These are phyloP conservation scores for Hevea brasiliensis DNA, from an alignment of 345 rosid genomes.

Conservation along the genomic window DNA sequence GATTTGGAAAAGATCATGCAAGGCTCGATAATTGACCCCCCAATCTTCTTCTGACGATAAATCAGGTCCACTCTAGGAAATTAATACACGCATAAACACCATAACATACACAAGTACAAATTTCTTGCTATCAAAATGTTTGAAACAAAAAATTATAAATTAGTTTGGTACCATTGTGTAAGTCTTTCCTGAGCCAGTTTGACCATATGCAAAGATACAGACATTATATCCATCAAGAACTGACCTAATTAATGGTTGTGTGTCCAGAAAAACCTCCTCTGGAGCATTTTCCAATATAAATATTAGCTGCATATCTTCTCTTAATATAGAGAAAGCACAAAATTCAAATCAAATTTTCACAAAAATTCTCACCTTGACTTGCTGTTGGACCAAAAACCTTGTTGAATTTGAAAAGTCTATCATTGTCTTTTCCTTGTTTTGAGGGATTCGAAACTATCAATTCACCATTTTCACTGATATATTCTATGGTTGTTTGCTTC, in stretches of 20 bases:
- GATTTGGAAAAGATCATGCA: conserved; percentile 88
- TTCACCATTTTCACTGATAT: conserved; percentile 87
- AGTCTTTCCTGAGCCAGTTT: conserved; percentile 98
- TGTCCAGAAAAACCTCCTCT: conserved; percentile 94
- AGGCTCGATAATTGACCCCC: conserved; percentile 96
- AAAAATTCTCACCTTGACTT: conserved; percentile 64
- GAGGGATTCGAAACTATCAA: conserved; percentile 78
- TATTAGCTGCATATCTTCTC: not conserved
- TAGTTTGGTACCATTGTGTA: conserved; percentile 75
- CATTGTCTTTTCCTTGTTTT: conserved; percentile 78
- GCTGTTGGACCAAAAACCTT: conserved; percentile 80
- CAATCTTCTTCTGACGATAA: conserved; percentile 74
- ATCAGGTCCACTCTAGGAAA: conserved; percentile 81
- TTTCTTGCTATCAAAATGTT: conserved; percentile 13
- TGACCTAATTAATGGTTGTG: conserved; percentile 86
- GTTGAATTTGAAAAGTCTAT: conserved; percentile 81
- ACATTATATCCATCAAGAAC: conserved; percentile 96
- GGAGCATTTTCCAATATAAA: conserved; percentile 13
- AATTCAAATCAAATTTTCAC: not conserved
- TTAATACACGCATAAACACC: too few relatives aligned
- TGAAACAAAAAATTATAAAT: conserved; percentile 10
- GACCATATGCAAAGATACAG: conserved; percentile 97
- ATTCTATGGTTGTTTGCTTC: conserved; percentile 72
- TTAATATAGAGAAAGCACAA: not conserved
- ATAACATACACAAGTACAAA: conserved; percentile 12